These are phyloP conservation scores for Syzygium syzygioides DNA, from an alignment of 441 rosid species.

Conservation along the genomic window DNA sequence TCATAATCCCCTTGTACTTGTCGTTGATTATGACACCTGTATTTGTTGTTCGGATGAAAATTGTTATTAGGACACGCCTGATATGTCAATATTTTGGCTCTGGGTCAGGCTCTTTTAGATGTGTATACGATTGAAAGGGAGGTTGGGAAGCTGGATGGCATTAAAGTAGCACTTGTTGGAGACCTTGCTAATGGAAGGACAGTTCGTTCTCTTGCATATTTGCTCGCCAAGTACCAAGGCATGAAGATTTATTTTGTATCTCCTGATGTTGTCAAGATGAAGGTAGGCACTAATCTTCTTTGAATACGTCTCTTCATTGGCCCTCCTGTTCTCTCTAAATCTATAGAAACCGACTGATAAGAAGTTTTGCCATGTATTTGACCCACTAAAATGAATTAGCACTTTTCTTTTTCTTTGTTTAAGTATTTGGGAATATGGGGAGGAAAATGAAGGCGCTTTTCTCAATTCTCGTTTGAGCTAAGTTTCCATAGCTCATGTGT, in stretches of 20 bases:
- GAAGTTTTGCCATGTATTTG: not conserved
- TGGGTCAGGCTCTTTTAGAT: slow-evolving; percentile 77
- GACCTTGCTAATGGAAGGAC: slow-evolving; percentile 98
- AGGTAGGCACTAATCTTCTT: slow-evolving; percentile 29
- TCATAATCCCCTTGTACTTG: not conserved
- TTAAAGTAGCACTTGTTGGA: slow-evolving; percentile 87
- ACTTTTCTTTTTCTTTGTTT: not conserved
- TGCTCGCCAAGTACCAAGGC: slow-evolving; percentile 77
- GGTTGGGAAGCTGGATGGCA: slow-evolving; percentile 86
- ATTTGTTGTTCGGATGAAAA: not conserved
- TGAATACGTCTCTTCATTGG: not conserved
- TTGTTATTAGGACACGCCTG: not conserved
- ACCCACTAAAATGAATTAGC: not conserved
- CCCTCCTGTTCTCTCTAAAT: not conserved
- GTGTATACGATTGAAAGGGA: slow-evolving; percentile 88
- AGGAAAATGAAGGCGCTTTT: not conserved
- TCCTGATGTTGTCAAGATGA: slow-evolving; percentile 91
- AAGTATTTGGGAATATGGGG: not conserved
- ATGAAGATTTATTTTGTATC: slow-evolving; percentile 91
- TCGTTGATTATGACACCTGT: not conserved
- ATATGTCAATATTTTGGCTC: not conserved
- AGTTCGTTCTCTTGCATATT: slow-evolving; percentile 88
- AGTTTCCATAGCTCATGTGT: not conserved
- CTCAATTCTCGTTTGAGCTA: fast-evolving
- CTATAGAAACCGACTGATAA: not conserved